phyloP scores from a whole-genome alignment of 768 basidiomycete genomes.

The Termitomyces sp. region DNA sequence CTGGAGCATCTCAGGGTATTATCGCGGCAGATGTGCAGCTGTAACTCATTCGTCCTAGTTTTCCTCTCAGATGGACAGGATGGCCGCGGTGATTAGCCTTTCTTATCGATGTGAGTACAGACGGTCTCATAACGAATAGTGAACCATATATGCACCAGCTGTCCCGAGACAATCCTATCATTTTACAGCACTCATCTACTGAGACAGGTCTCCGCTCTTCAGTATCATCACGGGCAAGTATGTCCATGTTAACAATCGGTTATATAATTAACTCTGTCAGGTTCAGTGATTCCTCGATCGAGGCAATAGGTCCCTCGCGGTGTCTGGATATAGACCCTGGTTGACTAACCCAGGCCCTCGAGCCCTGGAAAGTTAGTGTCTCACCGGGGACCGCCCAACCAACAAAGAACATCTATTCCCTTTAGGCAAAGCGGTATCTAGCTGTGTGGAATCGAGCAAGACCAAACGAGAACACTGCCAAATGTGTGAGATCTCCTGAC shows the following conservation, averaged over 20 bases:
- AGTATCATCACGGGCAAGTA: neutral
- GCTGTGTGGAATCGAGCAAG: neutral
- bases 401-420: neutral
- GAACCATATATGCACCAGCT: no score
- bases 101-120: neutral
- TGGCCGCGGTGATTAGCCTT: neutral
- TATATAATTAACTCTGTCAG: constrained; percentile 16
- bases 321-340: constrained; percentile 3
- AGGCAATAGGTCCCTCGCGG: constrained; percentile 8
- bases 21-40: neutral
- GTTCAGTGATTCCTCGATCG: constrained; percentile 16
- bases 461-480: neutral
- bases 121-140: no score
- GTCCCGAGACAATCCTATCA: neutral
- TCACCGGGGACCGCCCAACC: neutral
- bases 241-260: neutral
- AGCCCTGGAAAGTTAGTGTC: neutral
- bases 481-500: neutral
- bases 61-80: no score
- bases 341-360: constrained; percentile 3
- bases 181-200: neutral
- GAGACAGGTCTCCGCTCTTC: neutral
- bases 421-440: no score
- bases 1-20: neutral
- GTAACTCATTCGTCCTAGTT: neutral